Evolutionary conservation across 371 early-diverging fungal species (phyloP), one percentile per base, ranked within the genome.

Genomic region (Apophysomyces ossiformis): DNA sequence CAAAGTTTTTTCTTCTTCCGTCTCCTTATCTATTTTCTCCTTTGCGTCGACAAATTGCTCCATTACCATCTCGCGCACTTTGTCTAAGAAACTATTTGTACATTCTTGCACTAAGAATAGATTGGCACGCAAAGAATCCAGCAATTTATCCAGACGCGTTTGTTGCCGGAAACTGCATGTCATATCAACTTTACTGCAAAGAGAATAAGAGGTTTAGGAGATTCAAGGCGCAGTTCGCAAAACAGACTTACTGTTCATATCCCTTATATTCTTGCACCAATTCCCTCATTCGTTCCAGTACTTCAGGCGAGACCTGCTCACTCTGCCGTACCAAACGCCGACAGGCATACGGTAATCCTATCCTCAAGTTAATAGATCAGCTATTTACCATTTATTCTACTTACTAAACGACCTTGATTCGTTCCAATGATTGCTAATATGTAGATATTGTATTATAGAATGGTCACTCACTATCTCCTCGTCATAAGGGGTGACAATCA

Each of bases 401-500:
- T 61, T 77, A 78, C 83, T 82, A 60, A 79, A 87, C 63, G 71
- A 77, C 54, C 73, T 67, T 1, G 66, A 64, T 26, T 74, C 82
- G 68, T 83, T 72, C 72, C 81, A 84, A 47, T 74, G 71, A 41
- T 74, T 64, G 46, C 84, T 80, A 56, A 80, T 80, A 46, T 84
- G 82, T 46, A 87, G 66, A 69, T 86, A 88, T 66, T 86, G 87
- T 37, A 88, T 79, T 66, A 84, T 77, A n/a, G 88, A 88, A 45
- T 81, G 69, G 16, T 82, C 80, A 18, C 85, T 79, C 7, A 68
- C 66, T 37, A 73, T 75, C 15, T 77, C 76, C 7, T 83, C 78
- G 67, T 92, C 87, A 70, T 88, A 92, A 11, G 93, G 93, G 13
- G 85, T 85, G 4, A 93, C 88, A 63, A 95, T 95, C 13, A 87